Evolutionary conservation across 2,329 filamentous ascomycete genomes (phyloP).

Genomic region (Neurospora sp.): DNA sequence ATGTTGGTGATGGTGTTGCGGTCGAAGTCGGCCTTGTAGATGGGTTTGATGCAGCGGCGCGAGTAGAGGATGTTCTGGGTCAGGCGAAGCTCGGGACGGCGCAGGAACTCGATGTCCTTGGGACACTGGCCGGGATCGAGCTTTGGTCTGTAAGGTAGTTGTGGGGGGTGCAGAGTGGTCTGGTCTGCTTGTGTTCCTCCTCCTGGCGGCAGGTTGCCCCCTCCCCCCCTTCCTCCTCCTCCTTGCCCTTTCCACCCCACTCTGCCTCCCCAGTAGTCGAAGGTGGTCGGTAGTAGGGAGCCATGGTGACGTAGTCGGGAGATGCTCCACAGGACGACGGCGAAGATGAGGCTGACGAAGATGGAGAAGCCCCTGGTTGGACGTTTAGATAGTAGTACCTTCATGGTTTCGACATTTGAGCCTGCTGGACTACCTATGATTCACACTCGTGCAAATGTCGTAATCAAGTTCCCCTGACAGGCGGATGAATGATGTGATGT

Average conservation of each 20-base stretch:
- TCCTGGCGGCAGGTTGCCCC: background rate
- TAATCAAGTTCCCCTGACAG: background rate
- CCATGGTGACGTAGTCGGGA: slow-evolving; percentile 10
- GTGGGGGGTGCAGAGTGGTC: background rate
- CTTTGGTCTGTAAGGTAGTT: background rate
- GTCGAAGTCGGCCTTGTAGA: slow-evolving; percentile 22
- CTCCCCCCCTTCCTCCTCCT: background rate
- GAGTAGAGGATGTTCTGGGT: slow-evolving; percentile 34
- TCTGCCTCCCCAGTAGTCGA: background rate
- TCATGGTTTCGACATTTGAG: slow-evolving; percentile 8
- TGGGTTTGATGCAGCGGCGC: slow-evolving; percentile 33
- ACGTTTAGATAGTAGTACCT: slow-evolving; percentile 11
- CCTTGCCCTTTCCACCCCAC: background rate
- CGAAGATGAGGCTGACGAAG: slow-evolving; percentile 10
- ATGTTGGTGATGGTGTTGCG: slow-evolving; percentile 29
- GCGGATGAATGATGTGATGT: background rate
- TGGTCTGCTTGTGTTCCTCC: background rate
- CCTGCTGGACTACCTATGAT: background rate
- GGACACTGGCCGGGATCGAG: slow-evolving; percentile 5
- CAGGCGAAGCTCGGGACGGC: slow-evolving; percentile 22
- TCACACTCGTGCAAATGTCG: background rate
- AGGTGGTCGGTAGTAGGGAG: slow-evolving; percentile 3
- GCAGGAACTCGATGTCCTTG: slow-evolving; percentile 15
- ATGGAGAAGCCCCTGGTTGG: slow-evolving; percentile 12
- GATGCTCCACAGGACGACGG: slow-evolving; percentile 11